Evolutionary conservation across 139 green algal species (phyloP).

Genomic region (Zygnema cylindricum): DNA sequence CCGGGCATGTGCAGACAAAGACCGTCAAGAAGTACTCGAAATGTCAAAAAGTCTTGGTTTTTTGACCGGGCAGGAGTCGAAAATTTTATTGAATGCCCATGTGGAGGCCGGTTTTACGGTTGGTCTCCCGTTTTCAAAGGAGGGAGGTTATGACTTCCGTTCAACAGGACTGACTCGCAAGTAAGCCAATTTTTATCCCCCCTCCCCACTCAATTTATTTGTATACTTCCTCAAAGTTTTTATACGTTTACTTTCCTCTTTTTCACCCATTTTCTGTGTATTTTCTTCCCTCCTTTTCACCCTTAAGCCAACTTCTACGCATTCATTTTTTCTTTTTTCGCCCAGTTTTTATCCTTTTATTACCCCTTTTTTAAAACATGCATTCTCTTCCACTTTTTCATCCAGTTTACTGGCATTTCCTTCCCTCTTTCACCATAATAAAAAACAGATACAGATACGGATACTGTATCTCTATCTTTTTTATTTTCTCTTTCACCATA

Average conservation of each 20-base stretch:
- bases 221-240: neutral
- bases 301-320: neutral
- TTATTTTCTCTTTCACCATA: neutral
- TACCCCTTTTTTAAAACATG: neutral
- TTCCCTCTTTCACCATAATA: neutral
- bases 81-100: constrained; percentile 91
- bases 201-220: neutral
- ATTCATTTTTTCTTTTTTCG: neutral
- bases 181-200: neutral
- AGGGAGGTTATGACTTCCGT: constrained; percentile 85
- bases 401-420: no score
- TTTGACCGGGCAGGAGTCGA: constrained; percentile 75
- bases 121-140: constrained; percentile 81
- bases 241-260: neutral
- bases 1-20: constrained; percentile 78
- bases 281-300: neutral
- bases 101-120: constrained; percentile 87
- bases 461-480: neutral
- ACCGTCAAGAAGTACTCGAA: constrained; percentile 76
- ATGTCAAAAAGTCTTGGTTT: constrained; percentile 84
- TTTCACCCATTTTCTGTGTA: neutral
- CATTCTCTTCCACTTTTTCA: neutral
- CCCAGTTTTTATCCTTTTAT: neutral
- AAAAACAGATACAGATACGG: no score
- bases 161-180: constrained; percentile 13